Evolutionary conservation across 2,329 filamentous ascomycete species (phyloP).

Genomic region (Talaromyces funiculosus): DNA sequence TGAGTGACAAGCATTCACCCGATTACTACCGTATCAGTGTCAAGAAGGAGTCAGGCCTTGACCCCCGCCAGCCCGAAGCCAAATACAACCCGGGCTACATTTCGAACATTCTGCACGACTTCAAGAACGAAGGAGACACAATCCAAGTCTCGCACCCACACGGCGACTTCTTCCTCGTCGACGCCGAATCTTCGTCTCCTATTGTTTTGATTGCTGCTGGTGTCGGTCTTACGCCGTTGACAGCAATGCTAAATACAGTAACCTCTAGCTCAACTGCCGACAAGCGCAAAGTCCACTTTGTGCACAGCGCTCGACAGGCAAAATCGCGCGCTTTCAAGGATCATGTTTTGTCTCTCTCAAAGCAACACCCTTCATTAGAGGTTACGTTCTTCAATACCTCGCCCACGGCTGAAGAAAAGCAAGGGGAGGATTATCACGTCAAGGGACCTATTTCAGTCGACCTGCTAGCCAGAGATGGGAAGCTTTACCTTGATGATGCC

Average conservation of each 20-base stretch:
- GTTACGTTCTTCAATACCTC: slow-evolving; percentile 55
- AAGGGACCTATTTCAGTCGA: slow-evolving; percentile 55
- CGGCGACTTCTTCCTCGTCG: slow-evolving; percentile 53
- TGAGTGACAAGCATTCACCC: slow-evolving; percentile 58
- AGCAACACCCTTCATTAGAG: slow-evolving; percentile 44
- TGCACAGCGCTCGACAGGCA: slow-evolving; percentile 52
- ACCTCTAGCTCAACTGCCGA: slow-evolving; percentile 36
- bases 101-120: slow-evolving; percentile 63
- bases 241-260: slow-evolving; percentile 56
- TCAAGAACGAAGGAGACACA: slow-evolving; percentile 55
- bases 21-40: slow-evolving; percentile 66
- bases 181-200: slow-evolving; percentile 35
- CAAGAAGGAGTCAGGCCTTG: slow-evolving; percentile 56
- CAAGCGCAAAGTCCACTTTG: slow-evolving; percentile 51
- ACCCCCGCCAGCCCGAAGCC: slow-evolving; percentile 33
- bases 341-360: slow-evolving; percentile 44
- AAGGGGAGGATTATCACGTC: slow-evolving; percentile 56
- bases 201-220: slow-evolving; percentile 59
- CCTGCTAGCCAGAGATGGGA: slow-evolving; percentile 46
- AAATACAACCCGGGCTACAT: slow-evolving; percentile 57
- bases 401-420: slow-evolving; percentile 42
- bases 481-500: slow-evolving; percentile 52
- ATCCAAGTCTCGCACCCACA: slow-evolving; percentile 63
- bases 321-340: slow-evolving; percentile 49
- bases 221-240: slow-evolving; percentile 55